Evolutionary conservation across 345 rosid species (phyloP).

Genomic region (Aurinia saxatilis): DNA sequence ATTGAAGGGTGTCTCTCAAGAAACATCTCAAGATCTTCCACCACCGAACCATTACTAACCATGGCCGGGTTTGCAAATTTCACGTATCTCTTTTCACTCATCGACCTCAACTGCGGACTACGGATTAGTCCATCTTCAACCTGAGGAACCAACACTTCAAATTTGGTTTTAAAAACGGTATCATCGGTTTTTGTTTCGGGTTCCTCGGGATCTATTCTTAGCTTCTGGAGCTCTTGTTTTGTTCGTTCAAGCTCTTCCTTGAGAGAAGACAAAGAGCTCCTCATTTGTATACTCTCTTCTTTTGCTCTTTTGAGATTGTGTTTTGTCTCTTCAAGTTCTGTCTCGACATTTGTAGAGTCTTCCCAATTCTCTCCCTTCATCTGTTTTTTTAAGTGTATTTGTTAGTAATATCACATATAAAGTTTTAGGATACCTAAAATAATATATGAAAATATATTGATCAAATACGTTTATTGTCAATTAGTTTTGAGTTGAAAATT

Average conservation of each 20-base stretch:
- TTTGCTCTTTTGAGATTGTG: constrained; percentile 55
- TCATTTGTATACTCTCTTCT: constrained; percentile 61
- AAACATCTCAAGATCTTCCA: constrained; percentile 9
- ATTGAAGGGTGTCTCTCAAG: constrained; percentile 70
- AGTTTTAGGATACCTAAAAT: no score
- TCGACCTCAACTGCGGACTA: constrained; percentile 24
- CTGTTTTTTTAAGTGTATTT: constrained; percentile 23
- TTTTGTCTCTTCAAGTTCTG: constrained; percentile 72
- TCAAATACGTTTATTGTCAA: no score
- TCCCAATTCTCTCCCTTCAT: constrained; percentile 28
- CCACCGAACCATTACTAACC: constrained; percentile 26
- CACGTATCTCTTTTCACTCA: constrained; percentile 54
- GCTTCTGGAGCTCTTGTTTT: constrained; percentile 50
- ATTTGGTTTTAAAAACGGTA: constrained; percentile 25
- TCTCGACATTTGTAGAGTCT: constrained; percentile 9
- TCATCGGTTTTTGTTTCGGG: constrained; percentile 14
- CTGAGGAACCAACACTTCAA: constrained; percentile 30
- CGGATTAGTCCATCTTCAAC: not conserved
- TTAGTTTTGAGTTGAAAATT: no score
- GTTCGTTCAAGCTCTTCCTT: constrained; percentile 73
- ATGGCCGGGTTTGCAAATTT: constrained; percentile 51
- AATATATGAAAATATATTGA: no score
- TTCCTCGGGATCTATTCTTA: constrained; percentile 31
- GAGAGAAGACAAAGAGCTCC: constrained; percentile 46
- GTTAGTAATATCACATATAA: not conserved